phyloP scores from a whole-genome alignment of 2,329 filamentous ascomycete genomes.

The Beauveria sp. region DNA sequence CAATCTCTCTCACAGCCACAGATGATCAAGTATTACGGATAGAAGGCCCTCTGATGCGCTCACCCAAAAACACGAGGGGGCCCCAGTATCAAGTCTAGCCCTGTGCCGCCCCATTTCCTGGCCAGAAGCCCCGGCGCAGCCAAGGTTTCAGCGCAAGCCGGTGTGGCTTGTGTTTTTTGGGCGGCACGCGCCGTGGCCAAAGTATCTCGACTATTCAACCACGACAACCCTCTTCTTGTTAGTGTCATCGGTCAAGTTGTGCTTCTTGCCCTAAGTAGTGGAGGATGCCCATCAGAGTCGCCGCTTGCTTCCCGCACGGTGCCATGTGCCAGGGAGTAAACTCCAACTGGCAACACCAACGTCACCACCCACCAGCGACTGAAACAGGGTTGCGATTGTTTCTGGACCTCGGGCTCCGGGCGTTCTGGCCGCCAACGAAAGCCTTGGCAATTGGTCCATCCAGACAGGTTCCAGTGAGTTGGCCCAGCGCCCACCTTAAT shows the following conservation, averaged over 20 bases:
- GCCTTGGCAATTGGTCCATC: not conserved
- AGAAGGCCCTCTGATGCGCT: too few species aligned
- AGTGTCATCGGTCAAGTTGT: too few species aligned
- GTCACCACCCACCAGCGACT: not conserved
- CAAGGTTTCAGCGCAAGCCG: conserved; percentile 3
- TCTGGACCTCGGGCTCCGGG: too few species aligned
- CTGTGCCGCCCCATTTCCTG: not conserved
- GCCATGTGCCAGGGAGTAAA: too few species aligned
- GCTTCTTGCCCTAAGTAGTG: too few species aligned
- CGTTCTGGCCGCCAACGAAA: not conserved
- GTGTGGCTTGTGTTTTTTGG: not conserved
- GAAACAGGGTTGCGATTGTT: not conserved
- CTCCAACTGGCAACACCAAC: too few species aligned
- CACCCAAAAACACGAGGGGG: not conserved
- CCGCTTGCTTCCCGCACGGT: too few species aligned
- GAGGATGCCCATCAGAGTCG: too few species aligned
- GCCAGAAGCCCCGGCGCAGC: not conserved
- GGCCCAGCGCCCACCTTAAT: not conserved
- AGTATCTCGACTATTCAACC: too few species aligned
- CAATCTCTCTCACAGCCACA: too few species aligned
- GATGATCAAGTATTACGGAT: too few species aligned
- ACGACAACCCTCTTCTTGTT: too few species aligned
- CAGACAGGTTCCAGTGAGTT: not conserved
- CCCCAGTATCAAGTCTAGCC: not conserved
- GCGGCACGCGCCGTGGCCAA: conserved; percentile 3